Base-by-base conservation (phyloP, 805 yeast species). In the Pichia eremophila region DNA sequence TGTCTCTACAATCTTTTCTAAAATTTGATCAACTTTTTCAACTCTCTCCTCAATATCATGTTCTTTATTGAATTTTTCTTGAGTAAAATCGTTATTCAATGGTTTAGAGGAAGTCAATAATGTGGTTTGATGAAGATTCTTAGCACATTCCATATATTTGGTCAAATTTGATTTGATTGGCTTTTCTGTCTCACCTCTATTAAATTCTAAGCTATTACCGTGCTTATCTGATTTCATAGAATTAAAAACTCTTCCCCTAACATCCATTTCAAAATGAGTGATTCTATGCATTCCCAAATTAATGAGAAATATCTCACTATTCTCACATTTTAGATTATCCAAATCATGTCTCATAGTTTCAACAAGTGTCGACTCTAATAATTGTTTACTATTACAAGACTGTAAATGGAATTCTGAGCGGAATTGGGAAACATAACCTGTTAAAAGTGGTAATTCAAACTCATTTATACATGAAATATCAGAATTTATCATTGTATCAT, bases 331-430 rank as follows among this genome's bases (percentile, higher is more conserved):
- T 5, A 5, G 14, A 28, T 42, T 19, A 29, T 41, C 41, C 10
- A 19, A 39, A 53, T 77, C 81, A 50, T 73, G 73, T 48, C 66
- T 72, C 77, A 77, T 72, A 9, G 77, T 60, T 28, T 61, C 66
- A 43, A 66, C 57, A 18, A 77, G 69, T 43, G 67, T 70, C 8
- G 61, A 58, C 50, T 76, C 80, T 34, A 74, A 60, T 8, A 46
- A 12, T 49, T 70, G 68, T 19, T 70, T 66, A 43, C 66, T 63
- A 0, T 79, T 76, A 53, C 81, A 77, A 31, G 79, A 69, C 64
- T 74, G 77, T 28, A 77, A 51, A 14, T 65, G 59, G 54, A 72
- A 77, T 53, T 77, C 81, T 0, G 79, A 76, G 39, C 79, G 58
- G 52, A 68, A 77, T 49, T 74, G 77, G 28, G 75, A 77, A 5